Base-by-base conservation (phyloP, 768 basidiomycete genomes). In the Fibroporia radiculosa region DNA sequence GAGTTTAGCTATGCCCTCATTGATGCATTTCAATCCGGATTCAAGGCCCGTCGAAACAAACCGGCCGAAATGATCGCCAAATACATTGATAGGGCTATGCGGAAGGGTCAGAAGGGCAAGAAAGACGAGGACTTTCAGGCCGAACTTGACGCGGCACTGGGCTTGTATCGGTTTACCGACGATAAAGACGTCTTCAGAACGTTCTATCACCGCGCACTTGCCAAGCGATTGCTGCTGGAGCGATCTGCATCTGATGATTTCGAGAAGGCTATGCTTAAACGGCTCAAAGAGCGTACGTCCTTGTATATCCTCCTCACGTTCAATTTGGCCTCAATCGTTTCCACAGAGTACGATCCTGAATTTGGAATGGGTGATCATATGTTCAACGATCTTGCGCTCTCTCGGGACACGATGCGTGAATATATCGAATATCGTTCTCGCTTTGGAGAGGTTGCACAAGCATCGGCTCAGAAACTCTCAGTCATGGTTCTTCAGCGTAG, bases 61-160 rank as follows among this genome's bases (percentile, higher is more conserved):
- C 90, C 91, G 6, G 91, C 93, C 0, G 92, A 95, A 63, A 82
- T 92, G 78, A 84, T 93, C 43, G 96, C 96, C 13, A 91, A 87
- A 59, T 78, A 91, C 60, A 70, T 98, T 38, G 93, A 98, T 63
- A 74, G 72, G 38, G 77, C 83, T 18, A 85, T 98, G 84, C 77
- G 93, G 35, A 79, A 77, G 47, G 93, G 95, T 0, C 91, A 95
- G 61, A 80, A 82, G 26, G 71, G 74, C 8, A 66, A 72, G 42
- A 74, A 72, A 24, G 84, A 91, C 46, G 65, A 59, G 12, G 75
- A 73, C 25, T 92, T 87, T 62, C 74, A 80, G 40, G 62, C 63
- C 2, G 59, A 76, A 43, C 65, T 96, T 47, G 79, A 88, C 45
- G 72, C 66, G 6, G 84, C 77, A 3, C 67, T 96, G 20, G 75